Evolutionary conservation across 208 protist genomes (phyloP), one percentile per base, ranked within the genome.

Genomic region (Leishmania braziliensis): DNA sequence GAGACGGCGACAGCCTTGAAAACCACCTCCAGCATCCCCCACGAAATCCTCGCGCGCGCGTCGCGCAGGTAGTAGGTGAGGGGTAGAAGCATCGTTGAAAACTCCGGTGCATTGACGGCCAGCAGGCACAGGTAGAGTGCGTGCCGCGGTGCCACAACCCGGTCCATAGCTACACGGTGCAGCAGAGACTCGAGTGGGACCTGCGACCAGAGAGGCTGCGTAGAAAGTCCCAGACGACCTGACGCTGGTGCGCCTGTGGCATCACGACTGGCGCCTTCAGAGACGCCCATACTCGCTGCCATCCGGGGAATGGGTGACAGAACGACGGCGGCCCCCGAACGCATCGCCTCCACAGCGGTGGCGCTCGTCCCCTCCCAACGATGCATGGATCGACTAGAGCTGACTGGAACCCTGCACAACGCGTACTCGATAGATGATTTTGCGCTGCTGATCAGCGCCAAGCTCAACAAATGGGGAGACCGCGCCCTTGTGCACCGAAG

Each of bases 1-100:
- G 86, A 84, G 2, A 86, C 62, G 6, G 86, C 63, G 43, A 91
- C 29, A 6, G 88, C 84, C 58, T 83, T 81, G 51, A 93, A 82
- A 18, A 81, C 74, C 43, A 85, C 62, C 43, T 88, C 87, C 10
- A 88, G 65, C 48, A 87, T 84, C 12, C 78, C 62, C 50, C 72
- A 60, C 20, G 79, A 71, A n/a, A 90, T 74, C 66, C 66, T 63
- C 46, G 83, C 70, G 0, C 77, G 81, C 43, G 82, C 70, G 56
- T 90, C 89, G 18, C 88, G 84, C 46, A 91, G 62, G 69, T 78
- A 72, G 2, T 62, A 23, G 6, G 83, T 79, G 4, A 73, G 60
- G 16, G 82, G 84, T 39, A 91, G 36, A 16, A 92, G 43, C 10
- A 79, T 48, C 33, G 65, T 48, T 5, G 84, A 82, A 51, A 84